Conservation (phyloP, 2,329 filamentous ascomycete genomes). For the Cercospora nicotianae region DNA sequence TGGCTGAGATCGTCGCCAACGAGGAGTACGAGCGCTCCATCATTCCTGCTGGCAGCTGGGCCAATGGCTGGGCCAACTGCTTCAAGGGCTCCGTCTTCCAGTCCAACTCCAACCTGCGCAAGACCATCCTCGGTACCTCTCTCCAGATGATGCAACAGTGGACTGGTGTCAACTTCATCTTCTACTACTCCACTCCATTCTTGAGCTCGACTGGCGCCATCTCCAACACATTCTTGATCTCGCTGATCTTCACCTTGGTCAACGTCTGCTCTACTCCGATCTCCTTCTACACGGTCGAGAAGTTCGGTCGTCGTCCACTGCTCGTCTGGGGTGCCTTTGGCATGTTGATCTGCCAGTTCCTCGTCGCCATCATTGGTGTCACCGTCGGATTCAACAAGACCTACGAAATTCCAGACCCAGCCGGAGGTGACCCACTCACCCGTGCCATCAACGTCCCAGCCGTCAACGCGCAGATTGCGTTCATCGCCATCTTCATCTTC, state of each 20-base stretch:
- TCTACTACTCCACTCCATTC: conserved; percentile 74
- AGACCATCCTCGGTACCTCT: conserved; percentile 49
- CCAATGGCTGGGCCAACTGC: conserved; percentile 67
- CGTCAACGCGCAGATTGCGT: conserved; percentile 70
- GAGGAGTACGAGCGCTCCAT: conserved; percentile 76
- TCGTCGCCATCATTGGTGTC: conserved; percentile 69
- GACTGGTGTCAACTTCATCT: conserved; percentile 93
- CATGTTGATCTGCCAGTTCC: conserved; percentile 85
- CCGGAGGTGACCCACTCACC: conserved; percentile 44
- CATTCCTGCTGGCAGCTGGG: conserved; percentile 65
- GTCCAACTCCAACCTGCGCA: conserved; percentile 52
- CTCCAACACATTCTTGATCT: conserved; percentile 75
- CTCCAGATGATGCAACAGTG: conserved; percentile 56
- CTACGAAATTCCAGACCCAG: conserved; percentile 17
- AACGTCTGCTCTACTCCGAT: conserved; percentile 83
- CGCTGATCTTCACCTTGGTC: conserved; percentile 81
- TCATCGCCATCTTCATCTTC: conserved; percentile 91
- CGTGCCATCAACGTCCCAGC: conserved; percentile 48
- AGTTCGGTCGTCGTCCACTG: conserved; percentile 74
- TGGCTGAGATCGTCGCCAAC: conserved; percentile 85
- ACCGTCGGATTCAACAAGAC: conserved; percentile 42
- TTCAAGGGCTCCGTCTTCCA: conserved; percentile 57
- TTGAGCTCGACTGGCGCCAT: conserved; percentile 77
- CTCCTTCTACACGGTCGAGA: conserved; percentile 85
- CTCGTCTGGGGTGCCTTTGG: conserved; percentile 76